Conservation (phyloP, 441 rosid species). For the Eutrema salsugineum region DNA sequence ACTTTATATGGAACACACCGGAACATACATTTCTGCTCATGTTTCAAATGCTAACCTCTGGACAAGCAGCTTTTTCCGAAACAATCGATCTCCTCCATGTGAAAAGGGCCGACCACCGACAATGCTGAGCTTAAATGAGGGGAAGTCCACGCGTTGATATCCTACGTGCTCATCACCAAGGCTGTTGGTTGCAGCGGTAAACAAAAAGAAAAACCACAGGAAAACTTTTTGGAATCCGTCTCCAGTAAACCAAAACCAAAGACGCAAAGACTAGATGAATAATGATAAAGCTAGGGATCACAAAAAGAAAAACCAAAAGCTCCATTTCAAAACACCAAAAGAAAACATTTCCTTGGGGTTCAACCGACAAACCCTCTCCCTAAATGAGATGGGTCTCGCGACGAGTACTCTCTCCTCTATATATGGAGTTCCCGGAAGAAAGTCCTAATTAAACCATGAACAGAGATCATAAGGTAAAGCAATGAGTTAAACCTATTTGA, state of each 20-base stretch:
- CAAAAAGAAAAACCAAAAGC: background rate
- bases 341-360: background rate
- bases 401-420: background rate
- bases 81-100: constrained; percentile 60
- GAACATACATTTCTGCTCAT: constrained; percentile 4
- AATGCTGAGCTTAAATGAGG: constrained; percentile 59
- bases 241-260: background rate
- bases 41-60: constrained; percentile 46
- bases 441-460: background rate
- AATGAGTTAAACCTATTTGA: background rate
- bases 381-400: background rate
- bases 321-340: background rate
- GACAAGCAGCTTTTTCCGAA: constrained; percentile 54
- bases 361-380: background rate
- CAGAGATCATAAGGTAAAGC: background rate
- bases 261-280: background rate
- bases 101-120: constrained; percentile 97
- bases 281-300: background rate
- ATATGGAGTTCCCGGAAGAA: background rate
- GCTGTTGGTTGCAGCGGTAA: constrained; percentile 40
- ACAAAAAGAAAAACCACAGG: background rate
- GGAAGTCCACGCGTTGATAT: constrained; percentile 68
- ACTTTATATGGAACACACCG: background rate
- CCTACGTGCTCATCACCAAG: constrained; percentile 86
- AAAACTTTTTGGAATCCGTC: background rate